Evolutionary conservation across 164 flowering plant genomes (phyloP).

Genomic region (Taxillus chinensis): DNA sequence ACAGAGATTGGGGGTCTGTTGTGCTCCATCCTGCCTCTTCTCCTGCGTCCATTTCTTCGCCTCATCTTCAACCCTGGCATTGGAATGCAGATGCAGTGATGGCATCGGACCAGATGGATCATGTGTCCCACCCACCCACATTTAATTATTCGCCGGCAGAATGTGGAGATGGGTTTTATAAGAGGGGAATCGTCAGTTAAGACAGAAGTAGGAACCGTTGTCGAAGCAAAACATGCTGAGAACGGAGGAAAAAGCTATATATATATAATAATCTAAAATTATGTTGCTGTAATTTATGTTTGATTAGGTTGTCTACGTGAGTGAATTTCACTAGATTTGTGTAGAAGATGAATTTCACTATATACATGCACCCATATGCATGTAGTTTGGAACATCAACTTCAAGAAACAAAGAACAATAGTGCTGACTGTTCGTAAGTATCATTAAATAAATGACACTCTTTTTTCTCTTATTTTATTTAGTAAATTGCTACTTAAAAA

Average conservation of each 20-base stretch:
- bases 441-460: too few species aligned
- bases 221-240: not conserved
- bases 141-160: slow-evolving; percentile 43
- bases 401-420: too few species aligned
- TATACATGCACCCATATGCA: too few species aligned
- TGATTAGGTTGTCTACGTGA: too few species aligned
- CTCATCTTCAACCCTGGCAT: slow-evolving; percentile 77
- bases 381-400: too few species aligned
- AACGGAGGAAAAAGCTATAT: not conserved
- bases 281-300: too few species aligned
- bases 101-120: slow-evolving; percentile 24
- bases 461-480: too few species aligned
- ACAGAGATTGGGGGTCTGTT: slow-evolving; percentile 89
- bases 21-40: slow-evolving; percentile 38
- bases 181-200: slow-evolving; percentile 29
- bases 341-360: too few species aligned
- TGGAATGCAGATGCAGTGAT: slow-evolving; percentile 54
- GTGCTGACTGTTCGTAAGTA: too few species aligned
- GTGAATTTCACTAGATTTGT: too few species aligned
- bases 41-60: slow-evolving; percentile 18
- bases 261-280: too few species aligned
- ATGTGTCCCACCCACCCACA: slow-evolving; percentile 22
- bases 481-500: too few species aligned
- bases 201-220: not conserved
- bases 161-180: slow-evolving; percentile 75